phyloP scores from a whole-genome alignment of 129 eudicot species.

The Heracleum sosnowskyi region DNA sequence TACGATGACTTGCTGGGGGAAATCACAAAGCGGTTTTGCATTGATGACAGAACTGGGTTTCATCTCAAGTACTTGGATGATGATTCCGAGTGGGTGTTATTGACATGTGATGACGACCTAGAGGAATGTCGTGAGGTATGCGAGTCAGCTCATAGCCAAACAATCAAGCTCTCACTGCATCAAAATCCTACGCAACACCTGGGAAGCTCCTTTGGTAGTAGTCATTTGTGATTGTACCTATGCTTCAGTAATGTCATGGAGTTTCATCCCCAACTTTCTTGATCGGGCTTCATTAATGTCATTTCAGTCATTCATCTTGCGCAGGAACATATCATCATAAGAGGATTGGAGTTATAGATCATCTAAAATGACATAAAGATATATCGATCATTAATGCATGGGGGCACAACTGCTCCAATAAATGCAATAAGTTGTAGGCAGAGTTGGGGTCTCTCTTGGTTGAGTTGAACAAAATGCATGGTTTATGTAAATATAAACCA shows the following conservation, averaged over 20 bases:
- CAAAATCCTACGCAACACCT: constrained; percentile 33
- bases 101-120: constrained; percentile 82
- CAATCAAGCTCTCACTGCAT: constrained; percentile 57
- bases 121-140: constrained; percentile 84
- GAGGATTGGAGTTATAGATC: background rate
- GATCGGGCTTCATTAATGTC: background rate
- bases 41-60: constrained; percentile 39
- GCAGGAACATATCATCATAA: background rate
- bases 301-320: background rate
- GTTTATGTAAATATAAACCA: constrained; percentile 1
- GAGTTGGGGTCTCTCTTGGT: background rate
- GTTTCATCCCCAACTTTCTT: background rate
- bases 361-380: background rate
- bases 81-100: constrained; percentile 85
- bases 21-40: constrained; percentile 49
- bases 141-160: constrained; percentile 34
- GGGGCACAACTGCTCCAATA: background rate
- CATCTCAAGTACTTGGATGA: constrained; percentile 80
- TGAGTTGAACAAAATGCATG: background rate
- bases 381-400: background rate
- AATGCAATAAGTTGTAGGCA: background rate
- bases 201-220: constrained; percentile 62
- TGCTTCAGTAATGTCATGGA: background rate
- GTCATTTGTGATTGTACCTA: constrained; percentile 19
- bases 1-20: constrained; percentile 55